These are phyloP conservation scores for Beauveria australis DNA, from an alignment of 2,329 filamentous ascomycete species.

Conservation along the genomic window DNA sequence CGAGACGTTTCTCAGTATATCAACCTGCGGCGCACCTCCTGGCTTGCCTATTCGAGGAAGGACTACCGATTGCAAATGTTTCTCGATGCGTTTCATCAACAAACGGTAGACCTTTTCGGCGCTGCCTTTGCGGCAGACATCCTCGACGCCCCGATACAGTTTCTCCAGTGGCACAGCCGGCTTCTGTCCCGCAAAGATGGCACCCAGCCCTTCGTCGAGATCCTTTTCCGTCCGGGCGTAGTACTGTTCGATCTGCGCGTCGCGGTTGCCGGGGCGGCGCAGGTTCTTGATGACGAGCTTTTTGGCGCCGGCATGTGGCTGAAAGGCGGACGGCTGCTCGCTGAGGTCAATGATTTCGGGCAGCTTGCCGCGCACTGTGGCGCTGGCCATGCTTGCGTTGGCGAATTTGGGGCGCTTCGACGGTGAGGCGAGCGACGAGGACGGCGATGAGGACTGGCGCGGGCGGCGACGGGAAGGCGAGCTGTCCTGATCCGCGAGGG, in stretches of 20 bases:
- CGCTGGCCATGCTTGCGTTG: slow-evolving; percentile 24
- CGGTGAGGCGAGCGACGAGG: slow-evolving; percentile 17
- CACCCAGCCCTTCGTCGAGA: slow-evolving; percentile 62
- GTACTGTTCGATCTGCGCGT: slow-evolving; percentile 64
- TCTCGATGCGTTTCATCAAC: slow-evolving; percentile 58
- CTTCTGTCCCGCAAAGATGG: slow-evolving; percentile 60
- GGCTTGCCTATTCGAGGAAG: slow-evolving; percentile 44
- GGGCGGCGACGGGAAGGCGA: slow-evolving; percentile 31
- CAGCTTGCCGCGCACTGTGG: slow-evolving; percentile 32
- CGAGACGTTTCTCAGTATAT: slow-evolving; percentile 50
- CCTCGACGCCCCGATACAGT: slow-evolving; percentile 84
- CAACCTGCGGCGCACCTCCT: slow-evolving; percentile 47
- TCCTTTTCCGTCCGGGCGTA: slow-evolving; percentile 68
- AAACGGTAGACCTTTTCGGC: slow-evolving; percentile 59
- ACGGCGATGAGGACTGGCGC: slow-evolving; percentile 27
- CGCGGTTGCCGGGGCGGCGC: slow-evolving; percentile 47
- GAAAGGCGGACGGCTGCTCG: slow-evolving; percentile 42
- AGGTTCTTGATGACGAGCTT: slow-evolving; percentile 94
- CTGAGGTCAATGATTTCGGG: slow-evolving; percentile 30
- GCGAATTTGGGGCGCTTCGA: slow-evolving; percentile 26
- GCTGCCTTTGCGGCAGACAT: slow-evolving; percentile 73
- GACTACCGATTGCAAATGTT: slow-evolving; percentile 57
- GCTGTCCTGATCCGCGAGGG: slow-evolving; percentile 21
- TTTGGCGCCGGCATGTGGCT: slow-evolving; percentile 68
- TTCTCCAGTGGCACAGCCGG: slow-evolving; percentile 73